These are phyloP conservation scores for Calonectria montana DNA, from an alignment of 2,329 filamentous ascomycete species.

Conservation along the genomic window DNA sequence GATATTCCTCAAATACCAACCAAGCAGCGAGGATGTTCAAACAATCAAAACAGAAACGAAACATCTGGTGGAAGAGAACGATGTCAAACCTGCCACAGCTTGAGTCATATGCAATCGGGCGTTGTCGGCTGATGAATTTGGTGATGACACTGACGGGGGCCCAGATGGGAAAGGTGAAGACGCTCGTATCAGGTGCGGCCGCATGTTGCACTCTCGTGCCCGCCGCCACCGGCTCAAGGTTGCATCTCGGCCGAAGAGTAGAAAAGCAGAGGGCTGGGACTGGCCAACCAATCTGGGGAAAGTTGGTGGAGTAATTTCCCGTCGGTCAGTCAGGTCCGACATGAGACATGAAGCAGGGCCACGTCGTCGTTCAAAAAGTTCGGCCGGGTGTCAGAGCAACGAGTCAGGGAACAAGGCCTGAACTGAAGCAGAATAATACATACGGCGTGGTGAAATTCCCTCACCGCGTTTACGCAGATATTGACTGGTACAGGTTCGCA, in stretches of 20 bases:
- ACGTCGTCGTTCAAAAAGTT: slow-evolving; percentile 12
- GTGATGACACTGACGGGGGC: background rate
- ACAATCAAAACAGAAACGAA: slow-evolving; percentile 7
- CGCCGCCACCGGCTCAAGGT: background rate
- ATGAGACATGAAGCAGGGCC: slow-evolving; percentile 5
- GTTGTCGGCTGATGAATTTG: background rate
- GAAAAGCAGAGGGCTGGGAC: slow-evolving; percentile 13
- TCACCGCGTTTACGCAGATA: background rate
- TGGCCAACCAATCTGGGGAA: background rate
- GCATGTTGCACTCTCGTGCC: slow-evolving; percentile 5
- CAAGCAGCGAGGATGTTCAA: background rate
- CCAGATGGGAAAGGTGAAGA: background rate
- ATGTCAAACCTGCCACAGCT: background rate
- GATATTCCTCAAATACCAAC: background rate
- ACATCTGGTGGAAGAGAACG: background rate
- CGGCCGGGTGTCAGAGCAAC: background rate
- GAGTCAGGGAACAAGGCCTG: background rate
- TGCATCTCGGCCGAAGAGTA: slow-evolving; percentile 6
- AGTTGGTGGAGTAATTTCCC: slow-evolving; percentile 17
- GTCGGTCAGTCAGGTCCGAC: background rate
- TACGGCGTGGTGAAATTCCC: background rate
- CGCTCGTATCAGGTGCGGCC: background rate
- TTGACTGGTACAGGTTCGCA: background rate
- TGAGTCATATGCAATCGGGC: background rate
- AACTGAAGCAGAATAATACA: background rate